These are phyloP conservation scores for Xylariaceae sp. DNA, from an alignment of 2,329 filamentous ascomycete species.

Conservation along the genomic window DNA sequence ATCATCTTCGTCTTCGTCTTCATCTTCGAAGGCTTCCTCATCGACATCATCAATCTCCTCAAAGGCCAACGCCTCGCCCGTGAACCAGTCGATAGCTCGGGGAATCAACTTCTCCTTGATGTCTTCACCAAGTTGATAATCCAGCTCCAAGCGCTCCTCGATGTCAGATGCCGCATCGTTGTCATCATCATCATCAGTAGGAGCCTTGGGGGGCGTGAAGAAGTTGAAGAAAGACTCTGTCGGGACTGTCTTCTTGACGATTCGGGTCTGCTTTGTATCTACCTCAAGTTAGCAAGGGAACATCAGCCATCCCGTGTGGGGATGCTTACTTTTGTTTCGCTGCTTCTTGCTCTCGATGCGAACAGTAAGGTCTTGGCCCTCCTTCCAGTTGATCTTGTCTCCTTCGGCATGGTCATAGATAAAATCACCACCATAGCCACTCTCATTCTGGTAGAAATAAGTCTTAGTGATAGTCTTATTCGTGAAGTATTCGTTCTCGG, in stretches of 20 bases:
- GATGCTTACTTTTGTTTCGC: slow-evolving; percentile 88
- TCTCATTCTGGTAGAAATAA: slow-evolving; percentile 99
- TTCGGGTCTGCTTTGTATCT: slow-evolving; percentile 99
- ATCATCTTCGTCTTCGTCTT: slow-evolving; percentile 86
- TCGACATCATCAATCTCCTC: slow-evolving; percentile 89
- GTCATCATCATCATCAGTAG: slow-evolving; percentile 68
- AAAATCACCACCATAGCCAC: slow-evolving; percentile 97
- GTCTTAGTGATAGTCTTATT: slow-evolving; percentile 98
- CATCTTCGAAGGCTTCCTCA: slow-evolving; percentile 82
- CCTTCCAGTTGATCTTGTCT: slow-evolving; percentile 97
- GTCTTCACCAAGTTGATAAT: slow-evolving; percentile 98
- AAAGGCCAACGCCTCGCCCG: slow-evolving; percentile 93
- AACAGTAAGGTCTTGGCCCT: slow-evolving; percentile 89
- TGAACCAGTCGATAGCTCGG: slow-evolving; percentile 99
- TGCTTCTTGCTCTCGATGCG: slow-evolving; percentile 99
- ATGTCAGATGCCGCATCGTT: slow-evolving; percentile 84
- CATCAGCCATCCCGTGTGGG: neutral
- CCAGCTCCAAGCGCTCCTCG: slow-evolving; percentile 94
- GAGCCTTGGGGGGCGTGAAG: slow-evolving; percentile 93
- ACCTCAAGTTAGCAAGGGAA: slow-evolving; percentile 20
- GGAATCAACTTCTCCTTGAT: slow-evolving; percentile 99
- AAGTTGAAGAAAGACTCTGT: slow-evolving; percentile 99
- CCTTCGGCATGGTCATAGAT: slow-evolving; percentile 99
- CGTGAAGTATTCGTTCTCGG: slow-evolving; percentile 93
- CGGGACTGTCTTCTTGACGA: slow-evolving; percentile 98